A percentile compares a stretch with the other conserved stretches of the same genome.
Conservation (phyloP, 495 filamentous ascomycete species). For the Podospora australis region DNA sequence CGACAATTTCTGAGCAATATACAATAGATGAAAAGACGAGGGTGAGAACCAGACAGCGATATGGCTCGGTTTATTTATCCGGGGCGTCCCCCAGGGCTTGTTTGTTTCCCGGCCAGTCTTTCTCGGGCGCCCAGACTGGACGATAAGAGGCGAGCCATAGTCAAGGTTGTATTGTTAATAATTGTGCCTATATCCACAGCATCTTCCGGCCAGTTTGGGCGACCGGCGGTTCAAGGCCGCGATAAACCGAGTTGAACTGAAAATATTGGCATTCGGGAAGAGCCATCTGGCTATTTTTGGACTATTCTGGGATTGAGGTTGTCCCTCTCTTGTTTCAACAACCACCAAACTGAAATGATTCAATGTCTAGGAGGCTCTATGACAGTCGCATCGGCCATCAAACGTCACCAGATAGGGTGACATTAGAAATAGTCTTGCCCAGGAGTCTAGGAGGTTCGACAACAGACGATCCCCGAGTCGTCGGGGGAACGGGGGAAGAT, state of each 20-base stretch:
- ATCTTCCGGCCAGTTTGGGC: slow-evolving; percentile 14
- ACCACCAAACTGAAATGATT: slow-evolving; percentile 11
- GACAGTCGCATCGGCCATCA: slow-evolving; percentile 15
- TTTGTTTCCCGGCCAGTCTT: slow-evolving; percentile 13
- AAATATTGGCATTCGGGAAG: neutral
- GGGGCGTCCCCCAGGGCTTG: slow-evolving; percentile 11
- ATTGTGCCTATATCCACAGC: slow-evolving; percentile 25
- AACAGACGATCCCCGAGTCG: slow-evolving; percentile 6
- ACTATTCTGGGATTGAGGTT: slow-evolving; percentile 11
- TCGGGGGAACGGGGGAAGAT: neutral
- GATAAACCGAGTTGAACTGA: slow-evolving; percentile 21
- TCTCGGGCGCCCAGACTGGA: slow-evolving; percentile 10
- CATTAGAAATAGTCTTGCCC: slow-evolving; percentile 11
- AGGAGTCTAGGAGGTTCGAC: slow-evolving; percentile 4
- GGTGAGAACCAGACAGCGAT: slow-evolving; percentile 18
- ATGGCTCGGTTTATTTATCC: slow-evolving; percentile 31
- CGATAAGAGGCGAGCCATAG: slow-evolving; percentile 12
- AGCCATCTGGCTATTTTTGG: slow-evolving; percentile 28
- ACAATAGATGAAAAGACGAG: slow-evolving; percentile 29
- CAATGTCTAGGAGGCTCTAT: slow-evolving; percentile 8
- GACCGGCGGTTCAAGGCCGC: slow-evolving; percentile 24
- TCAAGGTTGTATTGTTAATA: slow-evolving; percentile 21
- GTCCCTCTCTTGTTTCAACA: neutral
- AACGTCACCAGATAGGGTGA: slow-evolving; percentile 7
- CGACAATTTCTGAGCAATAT: slow-evolving; percentile 32